These are phyloP conservation scores for Candida jianshihensis DNA, from an alignment of 805 yeast species.

Conservation along the genomic window DNA sequence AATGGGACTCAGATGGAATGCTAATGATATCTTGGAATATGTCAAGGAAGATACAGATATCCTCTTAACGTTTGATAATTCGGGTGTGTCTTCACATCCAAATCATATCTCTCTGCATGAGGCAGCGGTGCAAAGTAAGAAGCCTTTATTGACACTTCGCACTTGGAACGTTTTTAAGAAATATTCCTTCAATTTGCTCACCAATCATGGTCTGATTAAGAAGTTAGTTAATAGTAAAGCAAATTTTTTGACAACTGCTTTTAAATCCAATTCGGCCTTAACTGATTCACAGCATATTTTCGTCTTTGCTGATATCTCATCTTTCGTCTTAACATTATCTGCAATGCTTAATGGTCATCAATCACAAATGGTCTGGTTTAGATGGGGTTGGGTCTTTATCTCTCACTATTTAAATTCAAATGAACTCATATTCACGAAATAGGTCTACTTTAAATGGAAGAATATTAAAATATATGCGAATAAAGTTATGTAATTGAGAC, in stretches of 20 bases:
- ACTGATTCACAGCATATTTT: conserved; percentile 17
- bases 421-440: conserved; percentile 39
- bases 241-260: background rate
- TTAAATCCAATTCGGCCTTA: background rate
- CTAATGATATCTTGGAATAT: conserved; percentile 30
- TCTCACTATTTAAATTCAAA: conserved; percentile 76
- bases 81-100: conserved; percentile 82
- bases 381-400: conserved; percentile 78
- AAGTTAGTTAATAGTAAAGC: background rate
- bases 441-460: too few species aligned
- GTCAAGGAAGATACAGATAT: conserved; percentile 30
- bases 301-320: conserved; percentile 28
- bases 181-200: conserved; percentile 35
- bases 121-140: conserved; percentile 27
- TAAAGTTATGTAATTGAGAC: background rate
- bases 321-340: conserved; percentile 33
- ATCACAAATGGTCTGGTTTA: conserved; percentile 92
- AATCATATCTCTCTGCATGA: conserved; percentile 66
- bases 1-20: conserved; percentile 61
- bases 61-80: conserved; percentile 71
- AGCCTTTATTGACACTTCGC: conserved; percentile 22
- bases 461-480: conserved; percentile 6
- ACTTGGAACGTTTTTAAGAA: conserved; percentile 33
- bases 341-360: conserved; percentile 81
- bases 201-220: conserved; percentile 7